Conservation (phyloP, 2,329 filamentous ascomycete species). For the Colletotrichum scovillei region DNA sequence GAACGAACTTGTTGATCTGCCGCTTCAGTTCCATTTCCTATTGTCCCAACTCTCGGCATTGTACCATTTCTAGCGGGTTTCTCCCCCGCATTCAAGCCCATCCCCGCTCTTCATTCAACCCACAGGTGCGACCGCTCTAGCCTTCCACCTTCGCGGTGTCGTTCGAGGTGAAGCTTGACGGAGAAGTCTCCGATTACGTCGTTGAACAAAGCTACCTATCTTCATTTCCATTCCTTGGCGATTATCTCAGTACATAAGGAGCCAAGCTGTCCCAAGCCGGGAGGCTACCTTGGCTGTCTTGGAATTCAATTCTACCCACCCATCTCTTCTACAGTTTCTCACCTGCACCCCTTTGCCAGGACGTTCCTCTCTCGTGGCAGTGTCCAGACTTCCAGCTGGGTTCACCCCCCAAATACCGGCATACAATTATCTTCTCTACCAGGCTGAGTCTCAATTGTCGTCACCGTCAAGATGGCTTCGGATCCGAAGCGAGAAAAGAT, state of each 20-base stretch:
- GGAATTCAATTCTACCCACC: background rate
- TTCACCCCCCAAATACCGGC: background rate
- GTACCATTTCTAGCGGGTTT: background rate
- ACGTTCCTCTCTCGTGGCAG: background rate
- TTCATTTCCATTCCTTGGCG: background rate
- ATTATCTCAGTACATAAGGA: background rate
- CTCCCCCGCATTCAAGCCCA: background rate
- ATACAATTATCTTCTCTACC: background rate
- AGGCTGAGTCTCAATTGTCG: background rate
- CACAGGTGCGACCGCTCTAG: constrained; percentile 3
- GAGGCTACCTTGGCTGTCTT: constrained; percentile 18
- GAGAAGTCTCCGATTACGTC: constrained; percentile 3
- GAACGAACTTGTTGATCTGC: background rate
- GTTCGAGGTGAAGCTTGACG: background rate
- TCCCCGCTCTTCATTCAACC: constrained; percentile 2
- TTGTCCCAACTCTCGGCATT: background rate
- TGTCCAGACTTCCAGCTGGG: background rate
- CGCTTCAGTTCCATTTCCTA: background rate
- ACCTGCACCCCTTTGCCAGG: background rate
- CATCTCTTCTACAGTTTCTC: background rate
- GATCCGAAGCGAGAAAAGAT: constrained; percentile 10
- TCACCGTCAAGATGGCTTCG: constrained; percentile 5
- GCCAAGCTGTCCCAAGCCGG: constrained; percentile 11
- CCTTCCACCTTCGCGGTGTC: background rate
- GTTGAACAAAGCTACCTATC: background rate